phyloP scores from a whole-genome alignment of 768 basidiomycete species.

The Kwoniella sp. region DNA sequence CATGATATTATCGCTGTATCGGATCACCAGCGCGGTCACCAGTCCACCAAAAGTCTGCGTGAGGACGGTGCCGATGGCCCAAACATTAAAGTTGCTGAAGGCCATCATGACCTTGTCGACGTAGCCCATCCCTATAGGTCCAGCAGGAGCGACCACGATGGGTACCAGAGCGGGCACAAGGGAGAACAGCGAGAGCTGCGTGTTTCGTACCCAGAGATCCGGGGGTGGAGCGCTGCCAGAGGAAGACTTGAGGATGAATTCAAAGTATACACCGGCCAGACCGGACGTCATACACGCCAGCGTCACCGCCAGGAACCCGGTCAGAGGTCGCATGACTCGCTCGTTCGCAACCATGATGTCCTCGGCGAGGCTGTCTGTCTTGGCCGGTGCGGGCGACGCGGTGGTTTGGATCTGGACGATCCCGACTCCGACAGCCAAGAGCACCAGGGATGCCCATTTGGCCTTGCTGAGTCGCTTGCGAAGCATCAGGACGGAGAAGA shows the following conservation, averaged over 20 bases:
- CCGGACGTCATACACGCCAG: conserved; percentile 93
- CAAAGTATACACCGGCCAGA: conserved; percentile 94
- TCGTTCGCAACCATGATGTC: conserved; percentile 16
- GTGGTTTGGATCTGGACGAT: conserved; percentile 82
- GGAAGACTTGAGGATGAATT: conserved; percentile 91
- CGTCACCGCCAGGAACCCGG: conserved; percentile 82
- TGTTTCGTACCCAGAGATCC: conserved; percentile 94
- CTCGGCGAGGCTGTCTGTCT: conserved; percentile 30
- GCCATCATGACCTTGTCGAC: conserved; percentile 51
- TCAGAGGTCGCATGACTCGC: conserved; percentile 73
- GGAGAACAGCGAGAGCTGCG: conserved; percentile 91
- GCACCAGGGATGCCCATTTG: conserved; percentile 80
- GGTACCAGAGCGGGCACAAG: conserved; percentile 81
- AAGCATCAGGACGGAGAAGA: conserved; percentile 75
- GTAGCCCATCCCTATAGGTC: conserved; percentile 25
- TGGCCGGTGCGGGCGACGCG: conserved; percentile 23
- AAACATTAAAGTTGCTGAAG: conserved; percentile 79
- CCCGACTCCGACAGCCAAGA: conserved; percentile 82
- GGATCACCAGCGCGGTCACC: conserved; percentile 88
- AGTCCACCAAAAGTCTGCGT: conserved; percentile 89
- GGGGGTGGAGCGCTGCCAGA: conserved; percentile 23
- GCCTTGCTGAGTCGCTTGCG: conserved; percentile 65
- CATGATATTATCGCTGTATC: conserved; percentile 73
- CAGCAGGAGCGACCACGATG: conserved; percentile 58
- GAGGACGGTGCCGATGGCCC: conserved; percentile 86